phyloP scores from a whole-genome alignment of 352 stramenopile species.

The Globisporangium cylindrosporum region DNA sequence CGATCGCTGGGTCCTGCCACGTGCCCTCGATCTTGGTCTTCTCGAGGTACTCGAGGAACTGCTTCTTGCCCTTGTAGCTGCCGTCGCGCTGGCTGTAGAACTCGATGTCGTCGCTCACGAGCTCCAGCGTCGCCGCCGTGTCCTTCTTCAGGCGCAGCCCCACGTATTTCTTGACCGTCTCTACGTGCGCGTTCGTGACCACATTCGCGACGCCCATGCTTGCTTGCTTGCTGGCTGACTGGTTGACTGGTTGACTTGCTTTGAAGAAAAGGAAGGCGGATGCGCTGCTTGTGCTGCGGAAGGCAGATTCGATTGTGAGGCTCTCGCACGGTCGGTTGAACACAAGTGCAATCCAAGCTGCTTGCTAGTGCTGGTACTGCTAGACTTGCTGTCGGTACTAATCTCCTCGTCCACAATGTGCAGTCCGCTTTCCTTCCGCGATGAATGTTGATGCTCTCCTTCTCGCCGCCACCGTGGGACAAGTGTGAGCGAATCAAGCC shows the following conservation, averaged over 20 bases:
- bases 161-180: slow-evolving; percentile 43
- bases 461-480: neutral
- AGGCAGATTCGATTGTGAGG: slow-evolving; percentile 8
- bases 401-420: neutral
- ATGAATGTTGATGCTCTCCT: neutral
- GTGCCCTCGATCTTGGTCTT: slow-evolving; percentile 50
- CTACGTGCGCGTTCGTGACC: slow-evolving; percentile 36
- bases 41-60: slow-evolving; percentile 42
- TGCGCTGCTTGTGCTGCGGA: neutral
- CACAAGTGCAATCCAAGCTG: neutral
- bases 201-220: slow-evolving; percentile 30
- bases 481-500: neutral
- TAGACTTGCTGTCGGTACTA: neutral
- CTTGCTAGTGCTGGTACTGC: neutral
- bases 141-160: slow-evolving; percentile 36
- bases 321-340: neutral
- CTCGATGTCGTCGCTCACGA: slow-evolving; percentile 52
- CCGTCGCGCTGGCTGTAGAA: slow-evolving; percentile 53
- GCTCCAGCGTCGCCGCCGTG: slow-evolving; percentile 36
- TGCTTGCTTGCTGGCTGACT: neutral
- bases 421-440: neutral
- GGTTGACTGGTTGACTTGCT: neutral
- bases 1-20: slow-evolving; percentile 37
- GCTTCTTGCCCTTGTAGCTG: slow-evolving; percentile 39
- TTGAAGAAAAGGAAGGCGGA: neutral